phyloP scores from a whole-genome alignment of 1,284 basidiomycete genomes.

The Rhodotorula sp. region DNA sequence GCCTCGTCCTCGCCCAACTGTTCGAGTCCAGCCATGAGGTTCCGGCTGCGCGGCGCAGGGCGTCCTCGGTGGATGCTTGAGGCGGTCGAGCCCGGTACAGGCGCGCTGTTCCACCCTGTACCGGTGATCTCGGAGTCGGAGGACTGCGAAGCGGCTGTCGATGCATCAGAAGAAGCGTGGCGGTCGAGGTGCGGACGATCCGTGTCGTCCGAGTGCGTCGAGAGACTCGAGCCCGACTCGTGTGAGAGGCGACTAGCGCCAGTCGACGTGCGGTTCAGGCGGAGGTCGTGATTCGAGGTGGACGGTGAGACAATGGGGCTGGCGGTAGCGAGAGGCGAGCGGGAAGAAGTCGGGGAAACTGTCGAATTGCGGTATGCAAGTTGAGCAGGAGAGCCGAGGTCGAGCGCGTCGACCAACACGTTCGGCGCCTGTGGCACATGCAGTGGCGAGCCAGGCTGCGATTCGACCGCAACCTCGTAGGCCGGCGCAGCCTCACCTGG shows the following conservation, averaged over 20 bases:
- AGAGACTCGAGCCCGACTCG: slow-evolving; percentile 15
- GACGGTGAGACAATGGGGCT: slow-evolving; percentile 9
- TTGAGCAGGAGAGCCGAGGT: background rate
- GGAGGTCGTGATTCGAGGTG: background rate
- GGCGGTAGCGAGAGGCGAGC: slow-evolving; percentile 21
- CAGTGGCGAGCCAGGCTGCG: slow-evolving; percentile 13
- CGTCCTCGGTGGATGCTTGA: slow-evolving; percentile 32
- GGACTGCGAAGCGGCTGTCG: slow-evolving; percentile 7
- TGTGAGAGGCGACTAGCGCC: slow-evolving; percentile 24
- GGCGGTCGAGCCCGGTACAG: slow-evolving; percentile 24
- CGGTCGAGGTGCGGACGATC: slow-evolving; percentile 44
- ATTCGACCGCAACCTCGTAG: slow-evolving; percentile 32
- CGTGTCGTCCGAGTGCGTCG: background rate
- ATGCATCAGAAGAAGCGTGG: slow-evolving; percentile 18
- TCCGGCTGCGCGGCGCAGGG: slow-evolving; percentile 3
- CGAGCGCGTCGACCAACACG: slow-evolving; percentile 2
- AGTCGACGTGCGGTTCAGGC: slow-evolving; percentile 18
- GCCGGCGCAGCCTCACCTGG: slow-evolving; percentile 36
- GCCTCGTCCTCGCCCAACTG: background rate
- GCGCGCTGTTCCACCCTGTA: slow-evolving; percentile 26
- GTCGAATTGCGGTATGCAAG: background rate
- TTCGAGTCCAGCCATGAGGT: background rate
- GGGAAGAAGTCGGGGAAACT: slow-evolving; percentile 22
- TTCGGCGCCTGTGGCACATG: slow-evolving; percentile 1
- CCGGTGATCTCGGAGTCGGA: slow-evolving; percentile 6